These are phyloP conservation scores for Phlebopus sp. DNA, from an alignment of 1,284 basidiomycete species.

Conservation along the genomic window DNA sequence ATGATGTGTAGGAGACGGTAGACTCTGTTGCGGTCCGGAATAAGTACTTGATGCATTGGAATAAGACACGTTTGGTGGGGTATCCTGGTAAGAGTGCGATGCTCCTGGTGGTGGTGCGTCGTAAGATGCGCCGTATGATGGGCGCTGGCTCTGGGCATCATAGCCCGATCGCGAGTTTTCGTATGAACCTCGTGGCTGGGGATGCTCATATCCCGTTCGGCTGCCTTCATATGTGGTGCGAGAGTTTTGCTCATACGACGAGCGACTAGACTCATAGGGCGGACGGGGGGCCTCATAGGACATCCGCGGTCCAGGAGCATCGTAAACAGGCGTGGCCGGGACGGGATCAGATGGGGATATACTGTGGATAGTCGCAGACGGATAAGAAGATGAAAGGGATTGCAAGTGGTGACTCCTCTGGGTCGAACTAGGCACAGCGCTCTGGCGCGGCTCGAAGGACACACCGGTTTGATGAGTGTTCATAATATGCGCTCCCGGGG, in stretches of 20 bases:
- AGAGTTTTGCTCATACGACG: constrained; percentile 27
- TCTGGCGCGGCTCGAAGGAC: constrained; percentile 23
- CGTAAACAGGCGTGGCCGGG: not conserved
- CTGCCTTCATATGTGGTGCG: constrained; percentile 25
- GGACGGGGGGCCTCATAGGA: constrained; percentile 23
- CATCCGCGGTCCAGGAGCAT: constrained; percentile 17
- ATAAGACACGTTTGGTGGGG: constrained; percentile 13
- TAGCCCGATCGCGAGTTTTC: constrained; percentile 26
- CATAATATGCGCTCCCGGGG: constrained; percentile 29
- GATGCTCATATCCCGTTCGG: constrained; percentile 25
- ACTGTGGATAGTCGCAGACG: not conserved
- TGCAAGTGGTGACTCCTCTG: constrained; percentile 14
- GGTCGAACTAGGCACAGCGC: constrained; percentile 17
- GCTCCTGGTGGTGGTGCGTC: constrained; percentile 25
- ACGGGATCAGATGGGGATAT: not conserved
- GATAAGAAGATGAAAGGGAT: constrained; percentile 10
- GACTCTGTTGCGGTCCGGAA: constrained; percentile 16
- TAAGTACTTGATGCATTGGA: constrained; percentile 28
- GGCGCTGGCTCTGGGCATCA: constrained; percentile 23
- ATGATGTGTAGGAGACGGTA: constrained; percentile 28
- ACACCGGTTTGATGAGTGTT: constrained; percentile 28
- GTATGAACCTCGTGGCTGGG: constrained; percentile 21
- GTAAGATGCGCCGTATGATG: constrained; percentile 19
- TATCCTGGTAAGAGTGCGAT: constrained; percentile 24
- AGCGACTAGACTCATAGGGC: constrained; percentile 9